These are phyloP conservation scores for Talaromyces rugulosus DNA, from an alignment of 2,329 filamentous ascomycete species.

Conservation along the genomic window DNA sequence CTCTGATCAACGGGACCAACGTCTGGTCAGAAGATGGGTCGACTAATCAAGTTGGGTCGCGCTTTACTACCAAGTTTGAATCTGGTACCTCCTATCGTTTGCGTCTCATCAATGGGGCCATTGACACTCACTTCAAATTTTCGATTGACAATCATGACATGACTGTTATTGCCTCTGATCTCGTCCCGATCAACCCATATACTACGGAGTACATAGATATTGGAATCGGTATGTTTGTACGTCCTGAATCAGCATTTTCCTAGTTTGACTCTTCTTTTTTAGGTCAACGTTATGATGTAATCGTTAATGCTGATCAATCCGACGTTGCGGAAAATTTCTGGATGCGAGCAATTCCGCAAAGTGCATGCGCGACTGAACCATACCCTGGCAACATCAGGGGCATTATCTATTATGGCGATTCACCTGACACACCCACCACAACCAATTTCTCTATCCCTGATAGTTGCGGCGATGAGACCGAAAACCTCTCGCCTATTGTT, in stretches of 20 bases:
- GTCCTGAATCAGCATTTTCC: background rate
- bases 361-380: conserved; percentile 38
- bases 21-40: background rate
- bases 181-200: conserved; percentile 55
- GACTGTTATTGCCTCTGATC: conserved; percentile 51
- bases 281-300: conserved; percentile 39
- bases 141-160: conserved; percentile 48
- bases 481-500: conserved; percentile 1
- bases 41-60: conserved; percentile 17
- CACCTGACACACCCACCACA: conserved; percentile 17
- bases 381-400: conserved; percentile 45
- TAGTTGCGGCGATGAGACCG: background rate
- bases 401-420: conserved; percentile 41
- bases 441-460: conserved; percentile 8
- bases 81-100: conserved; percentile 35
- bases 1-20: conserved; percentile 7
- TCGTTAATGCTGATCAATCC: conserved; percentile 26
- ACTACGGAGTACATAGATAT: conserved; percentile 41
- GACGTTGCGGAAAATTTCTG: conserved; percentile 23
- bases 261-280: background rate
- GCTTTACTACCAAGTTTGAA: conserved; percentile 44
- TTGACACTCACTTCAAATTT: conserved; percentile 32
- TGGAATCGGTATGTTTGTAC: conserved; percentile 29
- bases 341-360: conserved; percentile 45
- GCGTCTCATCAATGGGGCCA: conserved; percentile 41